Evolutionary conservation across 441 rosid genomes (phyloP), one percentile per base, ranked within the genome.

Genomic region (Aleurites moluccanus): DNA sequence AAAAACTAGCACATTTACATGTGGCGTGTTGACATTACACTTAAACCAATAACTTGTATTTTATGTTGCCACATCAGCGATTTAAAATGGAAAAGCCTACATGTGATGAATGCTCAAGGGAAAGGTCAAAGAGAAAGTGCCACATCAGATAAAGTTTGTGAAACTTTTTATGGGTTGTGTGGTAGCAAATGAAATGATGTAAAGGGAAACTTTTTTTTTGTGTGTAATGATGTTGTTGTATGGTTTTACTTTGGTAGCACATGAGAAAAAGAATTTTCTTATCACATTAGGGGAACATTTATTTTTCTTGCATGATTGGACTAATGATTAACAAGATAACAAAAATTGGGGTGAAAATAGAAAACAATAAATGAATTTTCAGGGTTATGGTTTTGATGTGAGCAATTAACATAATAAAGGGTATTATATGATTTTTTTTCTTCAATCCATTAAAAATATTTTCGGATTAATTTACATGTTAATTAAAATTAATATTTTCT

Each of bases 101-200:
- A 28, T 15, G 47, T 6, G 10, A 52, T 18, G 1, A 10, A 6
- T 6, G 45, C 15, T 1, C 4, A 35, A 27, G 33, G 60, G 47
- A 44, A 35, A 53, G 66, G 73, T 69, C 50, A 76, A 76, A 53
- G 50, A 52, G 72, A 66, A 72, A 72, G 59, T 64, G 71, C 64
- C 52, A 55, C 7, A n/a, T 52, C 18, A 28, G 42, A 11, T n/a
- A 44, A 52, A 44, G 50, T 40, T 7, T 14, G 21, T 23, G 47
- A 0, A 23, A 53, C 64, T 64, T 64, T 53, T 69, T 45, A 44
- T 13, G 75, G 42, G 64, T 27, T 21, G 74, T 35, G 25, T 9
- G 64, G 33, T 20, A 62, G 61, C 16, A 11, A 40, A 27, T 30
- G 59, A 44, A 64, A 40, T 21, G 52, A 15, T 68, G 18, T 35